Evolutionary conservation across 1,284 basidiomycete species (phyloP), one percentile per base, ranked within the genome.

Genomic region (Heliocybe sulcata): DNA sequence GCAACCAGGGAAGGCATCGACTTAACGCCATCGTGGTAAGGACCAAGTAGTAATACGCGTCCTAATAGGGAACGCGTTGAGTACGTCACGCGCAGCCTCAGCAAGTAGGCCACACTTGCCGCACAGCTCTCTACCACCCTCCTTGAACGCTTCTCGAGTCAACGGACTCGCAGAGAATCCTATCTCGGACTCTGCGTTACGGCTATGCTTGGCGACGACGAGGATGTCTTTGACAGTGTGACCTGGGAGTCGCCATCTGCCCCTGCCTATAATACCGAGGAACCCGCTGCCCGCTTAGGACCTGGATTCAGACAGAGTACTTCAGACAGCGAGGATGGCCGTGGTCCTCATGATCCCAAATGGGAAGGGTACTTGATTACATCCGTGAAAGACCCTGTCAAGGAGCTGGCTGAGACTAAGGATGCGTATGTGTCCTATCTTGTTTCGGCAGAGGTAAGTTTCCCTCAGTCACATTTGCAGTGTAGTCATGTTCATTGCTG

Each of bases 401-500:
- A 97, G 70, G 96, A 98, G 72, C 81, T 97, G 51, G 89, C 94
- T 59, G 94, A 95, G 62, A 95, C 93, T 48, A 97, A 96, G 74
- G 95, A 98, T 68, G 88, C 92, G 56, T 98, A 94, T 72, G 93
- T 98, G 54, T 94, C 92, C 48, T 99, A 98, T 70, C 77, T 94
- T 45, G 92, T 99, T 38, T 81, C 85, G 26, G 93, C 92, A 45
- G 88, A 92, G 82, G 94, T 95, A 64, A 60, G 77, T 63, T 22
- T 19, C 53, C 47, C 55, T 29, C 23, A 55, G 51, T 53, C 29
- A 23, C 25, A 35, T 10, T 51, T 19, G 22, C 20, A 1, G 51
- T 29, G n/a, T 53, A n/a, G 22, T 50, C 52, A 54, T 35, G 50
- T 26, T 11, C 35, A 55, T 33, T n/a, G 48, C 52, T 23, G 35